A percentile compares a stretch with the other conserved stretches of the same genome.
Conservation (phyloP, 257 asterid genomes). For the Solanum virginianum region DNA sequence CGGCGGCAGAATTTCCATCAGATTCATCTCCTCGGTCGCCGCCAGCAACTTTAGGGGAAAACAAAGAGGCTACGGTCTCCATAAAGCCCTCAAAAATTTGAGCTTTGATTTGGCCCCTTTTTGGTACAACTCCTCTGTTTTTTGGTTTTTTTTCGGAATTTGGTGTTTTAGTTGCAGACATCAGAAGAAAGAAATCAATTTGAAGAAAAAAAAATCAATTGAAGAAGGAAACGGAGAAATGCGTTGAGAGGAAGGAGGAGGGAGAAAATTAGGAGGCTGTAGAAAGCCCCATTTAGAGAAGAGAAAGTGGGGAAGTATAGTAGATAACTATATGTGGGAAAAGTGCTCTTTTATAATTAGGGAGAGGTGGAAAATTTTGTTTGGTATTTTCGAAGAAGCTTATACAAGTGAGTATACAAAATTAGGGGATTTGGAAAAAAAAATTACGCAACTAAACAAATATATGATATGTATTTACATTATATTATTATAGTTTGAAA, state of each 20-base stretch:
- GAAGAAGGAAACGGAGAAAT: background rate
- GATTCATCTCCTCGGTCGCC: background rate
- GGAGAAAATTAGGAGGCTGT: background rate
- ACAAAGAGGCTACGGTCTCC: slow-evolving; percentile 17
- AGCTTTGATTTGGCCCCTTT: slow-evolving; percentile 47
- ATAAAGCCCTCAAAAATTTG: slow-evolving; percentile 39
- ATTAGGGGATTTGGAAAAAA: no score
- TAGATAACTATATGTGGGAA: no score
- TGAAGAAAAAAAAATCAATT: background rate
- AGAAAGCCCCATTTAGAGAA: background rate
- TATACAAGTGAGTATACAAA: no score
- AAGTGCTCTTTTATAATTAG: background rate
- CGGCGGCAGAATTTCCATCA: background rate
- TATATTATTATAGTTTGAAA: no score
- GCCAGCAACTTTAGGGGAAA: slow-evolving; percentile 4
- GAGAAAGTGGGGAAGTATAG: background rate
- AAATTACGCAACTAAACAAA: no score
- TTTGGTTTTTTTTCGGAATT: background rate
- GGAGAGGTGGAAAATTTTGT: background rate
- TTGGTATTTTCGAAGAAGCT: background rate
- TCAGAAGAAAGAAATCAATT: background rate
- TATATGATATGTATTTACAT: no score
- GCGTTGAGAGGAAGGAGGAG: no score
- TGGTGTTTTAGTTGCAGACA: slow-evolving; percentile 9
- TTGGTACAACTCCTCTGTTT: slow-evolving; percentile 9